phyloP scores from a whole-genome alignment of 495 filamentous ascomycete species.

The Parathielavia appendiculata region DNA sequence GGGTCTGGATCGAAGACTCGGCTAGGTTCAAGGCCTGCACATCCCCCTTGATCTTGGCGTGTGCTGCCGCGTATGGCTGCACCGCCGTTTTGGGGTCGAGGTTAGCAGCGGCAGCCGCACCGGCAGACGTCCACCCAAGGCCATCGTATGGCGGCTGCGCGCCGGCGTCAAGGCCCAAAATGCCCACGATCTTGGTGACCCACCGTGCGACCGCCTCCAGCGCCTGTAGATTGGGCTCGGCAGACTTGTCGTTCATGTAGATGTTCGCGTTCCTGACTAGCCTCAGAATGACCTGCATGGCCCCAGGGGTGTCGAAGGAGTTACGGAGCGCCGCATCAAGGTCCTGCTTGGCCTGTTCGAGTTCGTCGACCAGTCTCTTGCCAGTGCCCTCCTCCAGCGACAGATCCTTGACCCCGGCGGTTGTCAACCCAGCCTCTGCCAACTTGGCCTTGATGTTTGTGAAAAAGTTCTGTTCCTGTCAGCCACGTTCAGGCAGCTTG shows the following conservation, averaged over 20 bases:
- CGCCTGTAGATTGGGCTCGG: constrained; percentile 47
- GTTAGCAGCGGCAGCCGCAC: constrained; percentile 52
- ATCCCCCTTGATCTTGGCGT: constrained; percentile 36
- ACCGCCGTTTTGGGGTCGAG: constrained; percentile 41
- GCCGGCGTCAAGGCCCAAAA: constrained; percentile 78
- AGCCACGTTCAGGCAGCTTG: constrained; percentile 1
- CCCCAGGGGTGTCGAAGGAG: constrained; percentile 80
- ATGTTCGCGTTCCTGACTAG: constrained; percentile 71
- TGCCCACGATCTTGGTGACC: constrained; percentile 76
- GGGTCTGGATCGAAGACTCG: constrained; percentile 23
- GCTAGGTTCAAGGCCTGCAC: constrained; percentile 36
- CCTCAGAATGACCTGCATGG: constrained; percentile 67
- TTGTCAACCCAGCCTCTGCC: constrained; percentile 35
- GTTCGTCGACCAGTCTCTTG: constrained; percentile 34
- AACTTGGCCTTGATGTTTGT: constrained; percentile 63
- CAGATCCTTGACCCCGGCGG: constrained; percentile 45
- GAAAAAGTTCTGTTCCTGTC: constrained; percentile 71
- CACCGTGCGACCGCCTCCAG: constrained; percentile 64
- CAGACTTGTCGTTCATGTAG: constrained; percentile 53
- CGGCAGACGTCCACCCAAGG: constrained; percentile 78
- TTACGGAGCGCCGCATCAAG: constrained; percentile 68
- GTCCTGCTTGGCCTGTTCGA: constrained; percentile 60
- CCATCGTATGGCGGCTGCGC: constrained; percentile 51
- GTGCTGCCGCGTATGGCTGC: constrained; percentile 42
- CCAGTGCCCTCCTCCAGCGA: constrained; percentile 31